These are phyloP conservation scores for Shiraia bambusicola DNA, from an alignment of 2,329 filamentous ascomycete species.

Conservation along the genomic window DNA sequence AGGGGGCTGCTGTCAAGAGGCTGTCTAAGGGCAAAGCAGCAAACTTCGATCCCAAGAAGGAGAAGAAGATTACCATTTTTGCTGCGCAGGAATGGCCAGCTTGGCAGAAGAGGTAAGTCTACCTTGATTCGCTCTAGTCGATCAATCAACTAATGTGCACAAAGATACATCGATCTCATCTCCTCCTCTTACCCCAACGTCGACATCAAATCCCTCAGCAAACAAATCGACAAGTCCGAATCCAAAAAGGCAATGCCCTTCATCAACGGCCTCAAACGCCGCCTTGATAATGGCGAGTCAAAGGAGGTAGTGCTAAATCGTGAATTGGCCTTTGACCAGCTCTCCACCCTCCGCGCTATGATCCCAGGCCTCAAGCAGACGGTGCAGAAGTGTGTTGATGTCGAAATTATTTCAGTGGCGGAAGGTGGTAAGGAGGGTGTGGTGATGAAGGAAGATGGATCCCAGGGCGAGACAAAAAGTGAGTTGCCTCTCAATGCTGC, in stretches of 20 bases:
- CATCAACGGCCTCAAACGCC: slow-evolving; percentile 81
- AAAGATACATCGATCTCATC: slow-evolving; percentile 38
- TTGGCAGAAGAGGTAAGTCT: slow-evolving; percentile 89
- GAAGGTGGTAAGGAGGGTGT: slow-evolving; percentile 68
- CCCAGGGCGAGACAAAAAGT: slow-evolving; percentile 59
- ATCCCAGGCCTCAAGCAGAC: slow-evolving; percentile 75
- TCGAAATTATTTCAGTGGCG: slow-evolving; percentile 71
- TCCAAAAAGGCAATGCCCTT: slow-evolving; percentile 99
- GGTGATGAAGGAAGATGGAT: slow-evolving; percentile 55
- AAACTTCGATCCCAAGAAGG: slow-evolving; percentile 83
- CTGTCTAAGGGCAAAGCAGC: slow-evolving; percentile 88
- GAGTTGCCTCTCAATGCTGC: slow-evolving; percentile 64
- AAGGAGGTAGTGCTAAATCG: slow-evolving; percentile 73
- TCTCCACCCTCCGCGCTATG: slow-evolving; percentile 74
- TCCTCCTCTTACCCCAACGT: slow-evolving; percentile 47
- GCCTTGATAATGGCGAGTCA: slow-evolving; percentile 69
- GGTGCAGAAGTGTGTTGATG: slow-evolving; percentile 65
- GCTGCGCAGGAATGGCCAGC: slow-evolving; percentile 75
- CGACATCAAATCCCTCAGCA: slow-evolving; percentile 80
- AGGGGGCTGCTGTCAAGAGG: slow-evolving; percentile 81
- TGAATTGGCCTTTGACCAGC: slow-evolving; percentile 85
- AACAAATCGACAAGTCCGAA: slow-evolving; percentile 79
- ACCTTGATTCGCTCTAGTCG: neutral
- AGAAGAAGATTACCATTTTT: slow-evolving; percentile 89
- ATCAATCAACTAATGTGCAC: slow-evolving; percentile 1